These are phyloP conservation scores for Penicillium paneum DNA, from an alignment of 2,329 filamentous ascomycete species.

Conservation along the genomic window DNA sequence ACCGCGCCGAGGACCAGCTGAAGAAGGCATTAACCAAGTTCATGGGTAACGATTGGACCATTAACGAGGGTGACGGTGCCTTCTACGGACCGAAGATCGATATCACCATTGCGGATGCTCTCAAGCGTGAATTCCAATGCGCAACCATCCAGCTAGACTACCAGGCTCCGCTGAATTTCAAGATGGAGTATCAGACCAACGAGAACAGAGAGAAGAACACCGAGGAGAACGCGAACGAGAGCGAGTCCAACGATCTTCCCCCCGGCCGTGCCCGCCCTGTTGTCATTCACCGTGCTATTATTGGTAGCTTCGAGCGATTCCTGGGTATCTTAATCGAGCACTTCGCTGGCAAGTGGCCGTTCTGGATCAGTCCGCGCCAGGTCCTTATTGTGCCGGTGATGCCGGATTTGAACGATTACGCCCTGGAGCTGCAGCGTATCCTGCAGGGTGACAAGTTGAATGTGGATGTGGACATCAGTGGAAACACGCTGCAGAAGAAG, in stretches of 20 bases:
- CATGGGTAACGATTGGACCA: constrained; percentile 71
- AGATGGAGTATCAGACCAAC: constrained; percentile 78
- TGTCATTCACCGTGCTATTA: constrained; percentile 52
- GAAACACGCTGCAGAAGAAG: constrained; percentile 53
- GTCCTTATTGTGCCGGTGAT: constrained; percentile 52
- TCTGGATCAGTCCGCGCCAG: constrained; percentile 52
- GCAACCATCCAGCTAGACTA: constrained; percentile 95
- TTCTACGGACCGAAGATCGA: constrained; percentile 99
- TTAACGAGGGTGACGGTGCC: constrained; percentile 92
- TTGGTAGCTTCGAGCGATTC: constrained; percentile 52
- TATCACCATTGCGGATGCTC: constrained; percentile 85
- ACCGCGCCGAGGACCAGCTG: constrained; percentile 79
- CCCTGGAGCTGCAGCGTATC: constrained; percentile 46
- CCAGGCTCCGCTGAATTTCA: constrained; percentile 80
- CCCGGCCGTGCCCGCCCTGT: constrained; percentile 49
- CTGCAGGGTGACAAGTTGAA: constrained; percentile 46
- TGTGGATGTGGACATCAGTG: constrained; percentile 48
- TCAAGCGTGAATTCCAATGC: constrained; percentile 81
- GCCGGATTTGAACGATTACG: constrained; percentile 50
- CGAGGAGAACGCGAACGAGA: constrained; percentile 41
- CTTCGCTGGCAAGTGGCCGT: constrained; percentile 53
- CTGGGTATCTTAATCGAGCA: constrained; percentile 51
- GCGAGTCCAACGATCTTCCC: constrained; percentile 28
- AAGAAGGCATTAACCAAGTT: constrained; percentile 78
- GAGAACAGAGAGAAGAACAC: constrained; percentile 25